phyloP scores from a whole-genome alignment of 352 stramenopile genomes.

The Pythium folliculosum region DNA sequence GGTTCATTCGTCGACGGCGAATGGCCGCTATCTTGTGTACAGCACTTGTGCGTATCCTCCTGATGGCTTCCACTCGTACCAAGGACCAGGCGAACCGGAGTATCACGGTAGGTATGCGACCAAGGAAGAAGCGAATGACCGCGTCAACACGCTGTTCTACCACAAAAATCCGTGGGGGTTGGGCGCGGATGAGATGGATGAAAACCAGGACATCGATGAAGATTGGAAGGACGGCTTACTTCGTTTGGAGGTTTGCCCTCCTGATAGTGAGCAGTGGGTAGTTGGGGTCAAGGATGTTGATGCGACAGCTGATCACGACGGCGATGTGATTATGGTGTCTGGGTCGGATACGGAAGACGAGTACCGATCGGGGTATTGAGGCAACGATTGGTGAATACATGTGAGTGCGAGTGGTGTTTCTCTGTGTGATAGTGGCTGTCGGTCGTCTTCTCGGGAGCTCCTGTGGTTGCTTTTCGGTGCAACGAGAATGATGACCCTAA shows the following conservation, averaged over 20 bases:
- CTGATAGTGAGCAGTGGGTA: conserved; percentile 20
- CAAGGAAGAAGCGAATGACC: conserved; percentile 18
- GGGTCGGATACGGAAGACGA: conserved; percentile 18
- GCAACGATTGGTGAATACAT: not conserved
- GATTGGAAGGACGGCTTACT: conserved; percentile 13
- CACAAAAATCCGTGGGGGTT: conserved; percentile 24
- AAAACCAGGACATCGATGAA: conserved; percentile 9
- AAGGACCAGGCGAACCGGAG: conserved; percentile 4
- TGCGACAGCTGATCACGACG: conserved; percentile 1
- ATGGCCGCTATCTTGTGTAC: conserved; percentile 23
- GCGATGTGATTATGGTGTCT: conserved; percentile 22
- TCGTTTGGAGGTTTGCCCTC: conserved; percentile 11
- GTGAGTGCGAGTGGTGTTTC: too few relatives aligned
- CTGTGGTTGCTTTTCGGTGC: not conserved
- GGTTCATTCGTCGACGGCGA: too few relatives aligned
- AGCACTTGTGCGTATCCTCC: conserved; percentile 20
- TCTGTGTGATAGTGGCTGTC: too few relatives aligned
- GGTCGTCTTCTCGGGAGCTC: too few relatives aligned
- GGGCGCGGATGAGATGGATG: conserved; percentile 15
- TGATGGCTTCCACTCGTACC: conserved; percentile 24
- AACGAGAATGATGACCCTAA: too few relatives aligned
- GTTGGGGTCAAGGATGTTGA: conserved; percentile 12
- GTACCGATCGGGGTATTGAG: not conserved
- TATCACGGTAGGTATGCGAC: conserved; percentile 9
- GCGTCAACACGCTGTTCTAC: conserved; percentile 18